Percentiles rank a stretch among this genome's conserved stretches.
phyloP scores from a whole-genome alignment of 768 basidiomycete species.

The Tulasnella calospora region DNA sequence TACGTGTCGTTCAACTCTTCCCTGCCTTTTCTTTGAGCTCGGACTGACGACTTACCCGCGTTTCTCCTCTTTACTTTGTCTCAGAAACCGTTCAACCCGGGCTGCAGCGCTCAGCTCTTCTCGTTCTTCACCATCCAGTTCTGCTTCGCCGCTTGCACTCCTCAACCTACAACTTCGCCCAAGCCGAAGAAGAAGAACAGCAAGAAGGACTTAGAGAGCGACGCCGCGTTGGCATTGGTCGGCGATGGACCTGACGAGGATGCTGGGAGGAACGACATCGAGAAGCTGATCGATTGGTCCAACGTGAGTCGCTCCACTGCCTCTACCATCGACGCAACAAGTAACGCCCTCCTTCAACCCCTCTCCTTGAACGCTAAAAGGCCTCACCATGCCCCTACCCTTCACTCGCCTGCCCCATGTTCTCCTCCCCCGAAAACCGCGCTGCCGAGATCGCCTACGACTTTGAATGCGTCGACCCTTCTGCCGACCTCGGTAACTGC shows the following conservation, averaged over 20 bases:
- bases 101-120: background rate
- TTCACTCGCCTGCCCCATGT: background rate
- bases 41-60: no score
- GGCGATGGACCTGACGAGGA: background rate
- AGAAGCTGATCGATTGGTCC: background rate
- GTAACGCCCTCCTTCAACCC: background rate
- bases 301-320: background rate
- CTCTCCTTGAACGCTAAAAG: no score
- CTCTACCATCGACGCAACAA: no score
- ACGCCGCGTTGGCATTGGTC: background rate
- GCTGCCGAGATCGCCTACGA: background rate
- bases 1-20: background rate
- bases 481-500: background rate
- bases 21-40: no score
- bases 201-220: background rate
- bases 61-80: no score
- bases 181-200: background rate
- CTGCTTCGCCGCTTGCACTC: background rate
- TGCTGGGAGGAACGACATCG: background rate
- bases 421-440: background rate
- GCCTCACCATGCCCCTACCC: background rate
- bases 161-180: background rate
- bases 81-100: background rate
- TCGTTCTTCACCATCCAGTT: background rate
- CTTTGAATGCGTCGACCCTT: background rate